Percentiles rank a stretch among this genome's conserved stretches.
Conservation (phyloP, 805 yeast genomes). For the Metschnikowia drakensbergensis region DNA sequence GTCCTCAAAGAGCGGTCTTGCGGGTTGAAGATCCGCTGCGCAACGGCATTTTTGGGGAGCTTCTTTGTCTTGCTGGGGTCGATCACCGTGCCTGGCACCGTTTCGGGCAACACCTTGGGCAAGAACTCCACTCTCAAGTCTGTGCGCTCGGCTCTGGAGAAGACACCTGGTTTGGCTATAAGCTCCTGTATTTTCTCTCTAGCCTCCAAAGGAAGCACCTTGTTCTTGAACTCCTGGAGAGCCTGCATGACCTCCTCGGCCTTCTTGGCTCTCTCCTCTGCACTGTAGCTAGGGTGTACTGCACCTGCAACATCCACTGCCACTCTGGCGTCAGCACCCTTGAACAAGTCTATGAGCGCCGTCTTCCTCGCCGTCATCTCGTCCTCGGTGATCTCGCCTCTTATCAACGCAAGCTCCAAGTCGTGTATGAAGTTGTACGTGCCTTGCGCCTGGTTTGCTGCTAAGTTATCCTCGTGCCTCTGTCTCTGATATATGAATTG, state of each 20-base stretch:
- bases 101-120: slow-evolving; percentile 54
- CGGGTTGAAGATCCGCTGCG: slow-evolving; percentile 60
- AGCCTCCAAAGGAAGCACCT: slow-evolving; percentile 32
- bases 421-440: slow-evolving; percentile 49
- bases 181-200: slow-evolving; percentile 41
- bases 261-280: slow-evolving; percentile 22
- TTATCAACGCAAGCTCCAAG: slow-evolving; percentile 36
- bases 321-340: slow-evolving; percentile 36
- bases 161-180: slow-evolving; percentile 41
- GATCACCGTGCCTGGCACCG: slow-evolving; percentile 39
- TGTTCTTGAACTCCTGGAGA: slow-evolving; percentile 23
- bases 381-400: slow-evolving; percentile 32
- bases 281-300: slow-evolving; percentile 37
- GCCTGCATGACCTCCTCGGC: slow-evolving; percentile 19
- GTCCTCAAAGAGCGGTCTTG: slow-evolving; percentile 48
- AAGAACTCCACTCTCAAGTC: slow-evolving; percentile 46
- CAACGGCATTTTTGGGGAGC: slow-evolving; percentile 44
- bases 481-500: slow-evolving; percentile 44
- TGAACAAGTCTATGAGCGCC: slow-evolving; percentile 37
- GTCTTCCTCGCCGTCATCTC: slow-evolving; percentile 20
- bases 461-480: slow-evolving; percentile 53
- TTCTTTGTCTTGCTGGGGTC: slow-evolving; percentile 37
- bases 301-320: slow-evolving; percentile 46
- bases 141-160: slow-evolving; percentile 33
- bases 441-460: slow-evolving; percentile 58